Evolutionary conservation across 2,329 filamentous ascomycete species (phyloP).

Genomic region (Shiraia sp.): DNA sequence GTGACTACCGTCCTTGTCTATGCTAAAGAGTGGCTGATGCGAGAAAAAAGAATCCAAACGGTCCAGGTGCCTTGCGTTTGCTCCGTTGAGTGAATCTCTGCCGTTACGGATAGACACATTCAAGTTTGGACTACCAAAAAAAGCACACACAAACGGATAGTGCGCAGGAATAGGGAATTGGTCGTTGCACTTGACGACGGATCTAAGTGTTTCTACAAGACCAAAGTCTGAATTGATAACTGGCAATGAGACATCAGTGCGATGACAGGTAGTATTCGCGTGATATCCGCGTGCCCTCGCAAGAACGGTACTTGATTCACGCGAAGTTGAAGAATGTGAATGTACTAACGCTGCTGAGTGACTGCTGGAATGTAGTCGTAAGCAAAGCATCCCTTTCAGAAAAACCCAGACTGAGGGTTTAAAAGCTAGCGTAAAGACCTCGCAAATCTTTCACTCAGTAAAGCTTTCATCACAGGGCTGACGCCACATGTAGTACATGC

Average conservation of each 20-base stretch:
- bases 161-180: neutral
- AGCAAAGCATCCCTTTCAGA: neutral
- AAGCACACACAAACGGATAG: conserved; percentile 9
- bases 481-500: neutral
- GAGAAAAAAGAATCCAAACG: neutral
- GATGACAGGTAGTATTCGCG: conserved; percentile 25
- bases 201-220: no score
- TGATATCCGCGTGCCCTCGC: conserved; percentile 4
- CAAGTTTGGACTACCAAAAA: conserved; percentile 6
- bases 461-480: neutral
- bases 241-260: conserved; percentile 3
- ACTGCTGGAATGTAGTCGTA: conserved; percentile 1
- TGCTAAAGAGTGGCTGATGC: neutral
- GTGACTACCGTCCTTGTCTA: neutral
- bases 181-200: no score
- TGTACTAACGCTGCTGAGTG: neutral
- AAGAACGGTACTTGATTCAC: conserved; percentile 6
- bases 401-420: no score
- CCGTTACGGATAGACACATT: neutral
- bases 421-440: no score
- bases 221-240: neutral
- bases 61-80: conserved; percentile 3
- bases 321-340: neutral
- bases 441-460: neutral
- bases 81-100: neutral